Conservation (phyloP, 352 stramenopile species). For the Peronospora destructor region DNA sequence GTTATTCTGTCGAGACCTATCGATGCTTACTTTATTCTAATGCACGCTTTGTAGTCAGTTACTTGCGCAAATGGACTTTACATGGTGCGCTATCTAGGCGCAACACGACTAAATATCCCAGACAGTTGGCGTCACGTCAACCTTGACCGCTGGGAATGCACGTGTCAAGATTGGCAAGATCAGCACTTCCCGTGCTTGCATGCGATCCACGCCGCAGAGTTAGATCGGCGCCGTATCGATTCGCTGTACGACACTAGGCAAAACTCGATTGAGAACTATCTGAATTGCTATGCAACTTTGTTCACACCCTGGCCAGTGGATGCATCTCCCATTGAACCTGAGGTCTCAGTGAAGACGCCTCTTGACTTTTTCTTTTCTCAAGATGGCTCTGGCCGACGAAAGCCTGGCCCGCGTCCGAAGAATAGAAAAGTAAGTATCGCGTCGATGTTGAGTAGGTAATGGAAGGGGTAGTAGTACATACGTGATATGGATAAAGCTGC, state of each 20-base stretch:
- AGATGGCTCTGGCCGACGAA: constrained; percentile 45
- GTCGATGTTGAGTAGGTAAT: not conserved
- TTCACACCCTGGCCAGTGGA: constrained; percentile 67
- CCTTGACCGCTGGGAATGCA: constrained; percentile 67
- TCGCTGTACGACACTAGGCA: constrained; percentile 60
- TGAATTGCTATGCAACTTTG: constrained; percentile 44
- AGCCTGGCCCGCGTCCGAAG: constrained; percentile 56
- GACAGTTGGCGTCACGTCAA: constrained; percentile 76
- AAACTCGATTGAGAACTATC: constrained; percentile 64
- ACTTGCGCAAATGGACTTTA: constrained; percentile 70
- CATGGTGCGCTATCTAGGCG: constrained; percentile 68
- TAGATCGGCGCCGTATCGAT: constrained; percentile 67
- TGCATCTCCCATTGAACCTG: constrained; percentile 32
- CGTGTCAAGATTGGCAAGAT: constrained; percentile 77
- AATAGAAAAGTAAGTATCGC: constrained; percentile 3
- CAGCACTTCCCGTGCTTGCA: constrained; percentile 71
- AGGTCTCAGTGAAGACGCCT: constrained; percentile 50
- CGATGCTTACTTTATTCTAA: constrained; percentile 8
- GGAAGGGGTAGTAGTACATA: not conserved
- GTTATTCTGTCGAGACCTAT: not conserved
- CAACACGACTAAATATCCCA: constrained; percentile 45
- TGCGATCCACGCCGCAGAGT: constrained; percentile 61
- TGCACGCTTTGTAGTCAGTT: constrained; percentile 43
- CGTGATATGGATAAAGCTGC: not conserved
- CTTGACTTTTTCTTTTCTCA: constrained; percentile 58